Conservation (phyloP, 345 rosid genomes). For the Mallotus nudiflorus region DNA sequence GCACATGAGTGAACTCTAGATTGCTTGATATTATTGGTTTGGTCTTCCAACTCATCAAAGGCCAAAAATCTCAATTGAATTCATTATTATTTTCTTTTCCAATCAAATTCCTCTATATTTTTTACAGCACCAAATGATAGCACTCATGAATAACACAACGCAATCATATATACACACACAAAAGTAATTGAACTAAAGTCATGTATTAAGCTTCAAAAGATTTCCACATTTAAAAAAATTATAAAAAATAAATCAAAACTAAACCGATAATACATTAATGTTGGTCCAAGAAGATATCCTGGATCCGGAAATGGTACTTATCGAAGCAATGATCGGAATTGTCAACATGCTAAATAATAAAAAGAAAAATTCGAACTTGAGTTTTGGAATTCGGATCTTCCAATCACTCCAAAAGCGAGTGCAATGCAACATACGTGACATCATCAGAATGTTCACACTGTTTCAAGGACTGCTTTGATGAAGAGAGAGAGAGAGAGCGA, state of each 20-base stretch:
- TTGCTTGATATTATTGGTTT: no score
- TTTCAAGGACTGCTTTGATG: conserved; percentile 61
- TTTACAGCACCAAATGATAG: no score
- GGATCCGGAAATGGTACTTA: conserved; percentile 77
- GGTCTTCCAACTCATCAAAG: no score
- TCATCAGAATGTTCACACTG: conserved; percentile 86
- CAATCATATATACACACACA: no score
- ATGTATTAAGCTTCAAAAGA: no score
- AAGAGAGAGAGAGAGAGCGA: conserved; percentile 3
- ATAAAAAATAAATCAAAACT: no score
- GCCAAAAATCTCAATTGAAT: no score
- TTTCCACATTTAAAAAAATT: neutral
- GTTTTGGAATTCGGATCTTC: conserved; percentile 66
- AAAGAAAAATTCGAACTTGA: conserved; percentile 65
- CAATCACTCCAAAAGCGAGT: conserved; percentile 63
- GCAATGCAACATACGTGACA: conserved; percentile 71
- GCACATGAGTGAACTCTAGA: no score
- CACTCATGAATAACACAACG: no score
- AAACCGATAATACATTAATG: conserved; percentile 46
- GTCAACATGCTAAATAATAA: conserved; percentile 57
- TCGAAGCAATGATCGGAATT: conserved; percentile 56
- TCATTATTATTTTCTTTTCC: no score
- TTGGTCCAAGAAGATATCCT: conserved; percentile 64
- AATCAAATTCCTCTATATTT: no score
- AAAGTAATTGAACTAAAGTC: no score